These are phyloP conservation scores for Thalassia testudinum DNA, from an alignment of 116 monocot species.

Conservation along the genomic window DNA sequence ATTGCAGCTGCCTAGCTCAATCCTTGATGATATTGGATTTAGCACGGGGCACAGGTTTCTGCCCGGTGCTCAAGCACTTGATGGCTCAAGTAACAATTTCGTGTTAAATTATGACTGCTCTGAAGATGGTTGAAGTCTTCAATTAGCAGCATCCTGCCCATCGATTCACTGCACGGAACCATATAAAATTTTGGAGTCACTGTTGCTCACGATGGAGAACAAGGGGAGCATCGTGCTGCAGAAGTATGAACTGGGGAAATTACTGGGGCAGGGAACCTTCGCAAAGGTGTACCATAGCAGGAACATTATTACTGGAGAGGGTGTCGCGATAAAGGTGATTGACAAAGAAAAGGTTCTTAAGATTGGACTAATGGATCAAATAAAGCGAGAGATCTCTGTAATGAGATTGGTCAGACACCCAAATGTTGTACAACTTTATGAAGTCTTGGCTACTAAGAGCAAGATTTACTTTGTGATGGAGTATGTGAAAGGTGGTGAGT, in stretches of 20 bases:
- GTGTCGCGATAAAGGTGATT: slow-evolving; percentile 57
- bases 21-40: slow-evolving; percentile 10
- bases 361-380: slow-evolving; percentile 40
- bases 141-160: background rate
- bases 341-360: slow-evolving; percentile 57
- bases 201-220: slow-evolving; percentile 3
- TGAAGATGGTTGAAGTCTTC: slow-evolving; percentile 16
- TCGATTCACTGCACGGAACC: background rate
- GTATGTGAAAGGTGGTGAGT: slow-evolving; percentile 70
- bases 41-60: background rate
- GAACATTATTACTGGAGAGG: slow-evolving; percentile 16
- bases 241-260: slow-evolving; percentile 44
- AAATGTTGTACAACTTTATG: slow-evolving; percentile 60
- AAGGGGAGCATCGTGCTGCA: slow-evolving; percentile 23
- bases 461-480: slow-evolving; percentile 89
- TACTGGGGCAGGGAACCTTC: slow-evolving; percentile 69
- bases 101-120: slow-evolving; percentile 10
- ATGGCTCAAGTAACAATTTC: slow-evolving; percentile 5
- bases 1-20: slow-evolving; percentile 1
- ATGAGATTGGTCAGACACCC: slow-evolving; percentile 66
- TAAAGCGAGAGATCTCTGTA: slow-evolving; percentile 63
- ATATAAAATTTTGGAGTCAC: background rate
- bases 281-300: slow-evolving; percentile 64
- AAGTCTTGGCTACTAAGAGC: slow-evolving; percentile 75
- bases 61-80: slow-evolving; percentile 3